These are phyloP conservation scores for Sungouiozyma intestinalis DNA, from an alignment of 805 yeast genomes.

Conservation along the genomic window DNA sequence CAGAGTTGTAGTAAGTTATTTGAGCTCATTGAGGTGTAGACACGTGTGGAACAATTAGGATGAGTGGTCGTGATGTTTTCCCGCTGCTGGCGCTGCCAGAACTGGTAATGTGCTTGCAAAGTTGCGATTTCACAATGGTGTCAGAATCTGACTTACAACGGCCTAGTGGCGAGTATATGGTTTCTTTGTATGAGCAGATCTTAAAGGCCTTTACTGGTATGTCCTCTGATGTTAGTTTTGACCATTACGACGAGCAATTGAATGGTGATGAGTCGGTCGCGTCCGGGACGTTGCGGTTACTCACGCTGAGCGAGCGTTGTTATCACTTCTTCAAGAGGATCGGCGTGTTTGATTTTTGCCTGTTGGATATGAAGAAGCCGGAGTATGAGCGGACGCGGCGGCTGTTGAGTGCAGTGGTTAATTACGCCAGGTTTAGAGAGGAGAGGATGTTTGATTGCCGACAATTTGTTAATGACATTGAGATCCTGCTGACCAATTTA, in stretches of 20 bases:
- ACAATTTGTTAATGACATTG: slow-evolving; percentile 45
- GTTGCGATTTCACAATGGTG: slow-evolving; percentile 47
- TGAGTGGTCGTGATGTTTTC: slow-evolving; percentile 34
- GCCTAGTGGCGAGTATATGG: slow-evolving; percentile 50
- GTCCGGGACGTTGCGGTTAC: slow-evolving; percentile 31
- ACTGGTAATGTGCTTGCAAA: slow-evolving; percentile 46
- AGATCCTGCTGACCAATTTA: slow-evolving; percentile 37
- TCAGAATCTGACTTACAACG: slow-evolving; percentile 47
- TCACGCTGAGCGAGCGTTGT: slow-evolving; percentile 51
- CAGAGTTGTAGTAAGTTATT: no score
- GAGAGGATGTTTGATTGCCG: slow-evolving; percentile 64
- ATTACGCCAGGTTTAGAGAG: slow-evolving; percentile 76
- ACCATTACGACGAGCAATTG: slow-evolving; percentile 2
- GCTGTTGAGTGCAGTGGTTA: slow-evolving; percentile 70
- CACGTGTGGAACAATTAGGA: no score
- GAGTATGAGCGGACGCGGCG: slow-evolving; percentile 57
- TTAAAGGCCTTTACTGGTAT: slow-evolving; percentile 51
- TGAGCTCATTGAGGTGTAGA: no score
- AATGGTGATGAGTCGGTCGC: slow-evolving; percentile 5
- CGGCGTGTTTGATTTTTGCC: slow-evolving; percentile 67
- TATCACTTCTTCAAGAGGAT: slow-evolving; percentile 55
- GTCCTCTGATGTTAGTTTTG: slow-evolving; percentile 11
- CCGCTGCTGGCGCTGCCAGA: slow-evolving; percentile 55
- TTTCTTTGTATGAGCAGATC: slow-evolving; percentile 47
- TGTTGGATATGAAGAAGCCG: slow-evolving; percentile 68